Base-by-base conservation (phyloP, 2,329 filamentous ascomycete genomes). In the Xylariales sp. region DNA sequence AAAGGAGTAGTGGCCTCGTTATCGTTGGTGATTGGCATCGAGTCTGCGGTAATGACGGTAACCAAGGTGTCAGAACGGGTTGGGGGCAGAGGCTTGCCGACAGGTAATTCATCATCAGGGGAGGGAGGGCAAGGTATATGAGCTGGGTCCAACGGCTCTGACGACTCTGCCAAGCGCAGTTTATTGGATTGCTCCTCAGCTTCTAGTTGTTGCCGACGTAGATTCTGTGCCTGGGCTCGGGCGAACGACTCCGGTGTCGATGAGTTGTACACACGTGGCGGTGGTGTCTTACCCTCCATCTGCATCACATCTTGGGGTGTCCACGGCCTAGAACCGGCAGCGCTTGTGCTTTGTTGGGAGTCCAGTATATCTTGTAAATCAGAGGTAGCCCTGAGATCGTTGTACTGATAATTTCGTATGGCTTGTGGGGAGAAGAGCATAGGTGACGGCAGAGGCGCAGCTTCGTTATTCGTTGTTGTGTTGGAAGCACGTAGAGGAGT, bases 1-100 rank as follows among this genome's bases (percentile, higher is more conserved):
- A 76, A 50, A 1, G 75, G 73, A 1, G 74, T 76, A 7, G 62
- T 66, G 5, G 72, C 53, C n/a, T n/a, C n/a, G n/a, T n/a, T n/a
- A n/a, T n/a, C n/a, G 4, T 58, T 56, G 13, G 65, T 69, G 34
- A 73, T 65, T 0, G 75, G 79, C 4, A 67, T 65, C 1, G 74
- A 69, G 48, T 72, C 72, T 1, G 72, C 71, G 4, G 73, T 78
- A 29, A 70, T 65, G 8, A 61, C 59, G 1, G 72, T 73, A 4
- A 59, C 60, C 37, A 62, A 57, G 1, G 67, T 67, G 23, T 65
- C 59, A 5, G 59, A 63, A 12, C 70, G 57, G 2, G 63, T 65
- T 2, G 58, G 59, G 6, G 56, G 51, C 15, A 45, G 45, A 6
- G 55, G 49, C 6, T 56, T 53, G 15, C 54, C 49, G 4, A 51